phyloP scores from a whole-genome alignment of 371 early-diverging fungal species.

The Syncephalastrum sp. region DNA sequence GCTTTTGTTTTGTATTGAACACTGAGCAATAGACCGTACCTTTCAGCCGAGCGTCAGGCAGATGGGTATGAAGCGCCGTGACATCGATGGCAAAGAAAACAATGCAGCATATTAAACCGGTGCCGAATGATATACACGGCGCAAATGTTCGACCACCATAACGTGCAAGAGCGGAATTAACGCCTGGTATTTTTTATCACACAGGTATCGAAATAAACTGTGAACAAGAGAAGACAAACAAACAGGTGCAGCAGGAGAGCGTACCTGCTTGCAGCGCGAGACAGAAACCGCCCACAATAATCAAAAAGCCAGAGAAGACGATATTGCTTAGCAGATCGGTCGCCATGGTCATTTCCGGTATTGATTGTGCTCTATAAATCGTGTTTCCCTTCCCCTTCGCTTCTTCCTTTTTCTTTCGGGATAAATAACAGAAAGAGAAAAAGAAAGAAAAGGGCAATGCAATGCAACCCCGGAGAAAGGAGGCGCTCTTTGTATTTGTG shows the following conservation, averaged over 20 bases:
- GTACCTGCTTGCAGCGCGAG: constrained; percentile 29
- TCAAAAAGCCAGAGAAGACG: constrained; percentile 20
- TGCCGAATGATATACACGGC: constrained; percentile 22
- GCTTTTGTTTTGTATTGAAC: too few species aligned
- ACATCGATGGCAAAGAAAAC: constrained; percentile 35
- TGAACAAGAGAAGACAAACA: too few species aligned
- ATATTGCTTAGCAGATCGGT: constrained; percentile 21
- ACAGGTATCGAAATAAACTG: too few species aligned
- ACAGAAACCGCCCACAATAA: constrained; percentile 22
- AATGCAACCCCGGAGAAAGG: too few species aligned
- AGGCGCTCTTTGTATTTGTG: too few species aligned
- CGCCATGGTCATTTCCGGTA: not conserved
- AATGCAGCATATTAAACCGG: constrained; percentile 20
- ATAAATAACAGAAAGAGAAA: not conserved
- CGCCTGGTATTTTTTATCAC: not conserved
- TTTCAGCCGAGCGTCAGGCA: constrained; percentile 14
- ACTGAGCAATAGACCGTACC: too few species aligned
- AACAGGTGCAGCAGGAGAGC: not conserved
- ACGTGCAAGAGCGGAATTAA: constrained; percentile 23
- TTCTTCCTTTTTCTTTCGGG: constrained; percentile 2
- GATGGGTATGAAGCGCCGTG: constrained; percentile 17
- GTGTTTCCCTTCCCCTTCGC: not conserved
- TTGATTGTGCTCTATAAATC: too few species aligned
- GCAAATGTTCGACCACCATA: constrained; percentile 31
- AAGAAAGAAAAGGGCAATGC: constrained; percentile 3